phyloP scores from a whole-genome alignment of 768 basidiomycete genomes.

The Collybia nuda region DNA sequence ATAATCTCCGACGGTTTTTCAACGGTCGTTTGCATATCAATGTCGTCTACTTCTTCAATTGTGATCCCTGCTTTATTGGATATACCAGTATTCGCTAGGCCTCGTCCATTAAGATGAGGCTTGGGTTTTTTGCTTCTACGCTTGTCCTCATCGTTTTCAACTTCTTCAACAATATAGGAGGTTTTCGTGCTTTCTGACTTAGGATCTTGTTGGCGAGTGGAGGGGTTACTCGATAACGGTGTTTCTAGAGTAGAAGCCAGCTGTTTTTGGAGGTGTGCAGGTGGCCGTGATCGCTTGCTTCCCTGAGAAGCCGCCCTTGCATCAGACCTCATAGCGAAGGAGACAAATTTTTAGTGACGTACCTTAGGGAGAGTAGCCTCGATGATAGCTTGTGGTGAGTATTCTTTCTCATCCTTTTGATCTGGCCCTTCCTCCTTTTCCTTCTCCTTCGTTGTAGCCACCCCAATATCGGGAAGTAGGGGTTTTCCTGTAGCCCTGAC shows the following conservation, averaged over 20 bases:
- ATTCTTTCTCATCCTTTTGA: conserved; percentile 27
- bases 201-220: conserved; percentile 4
- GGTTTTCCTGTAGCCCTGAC: conserved; percentile 42
- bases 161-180: conserved; percentile 30
- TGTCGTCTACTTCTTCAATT: conserved; percentile 32
- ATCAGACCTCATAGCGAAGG: conserved; percentile 2
- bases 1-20: conserved; percentile 13
- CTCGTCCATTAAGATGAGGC: conserved; percentile 27
- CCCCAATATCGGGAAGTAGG: conserved; percentile 22
- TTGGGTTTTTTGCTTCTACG: conserved; percentile 51
- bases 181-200: neutral
- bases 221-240: conserved; percentile 2
- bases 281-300: conserved; percentile 75
- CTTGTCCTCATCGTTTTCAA: conserved; percentile 38
- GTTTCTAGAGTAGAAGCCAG: conserved; percentile 8
- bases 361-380: conserved; percentile 79
- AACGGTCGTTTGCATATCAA: conserved; percentile 16
- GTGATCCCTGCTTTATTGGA: conserved; percentile 19
- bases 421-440: conserved; percentile 15
- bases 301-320: conserved; percentile 43
- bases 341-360: conserved; percentile 15
- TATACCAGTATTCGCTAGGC: conserved; percentile 6
- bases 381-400: conserved; percentile 67
- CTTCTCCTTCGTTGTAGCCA: conserved; percentile 25
- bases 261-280: conserved; percentile 49